phyloP scores from a whole-genome alignment of 2,329 filamentous ascomycete genomes.

The Echinosphaeria canescens region DNA sequence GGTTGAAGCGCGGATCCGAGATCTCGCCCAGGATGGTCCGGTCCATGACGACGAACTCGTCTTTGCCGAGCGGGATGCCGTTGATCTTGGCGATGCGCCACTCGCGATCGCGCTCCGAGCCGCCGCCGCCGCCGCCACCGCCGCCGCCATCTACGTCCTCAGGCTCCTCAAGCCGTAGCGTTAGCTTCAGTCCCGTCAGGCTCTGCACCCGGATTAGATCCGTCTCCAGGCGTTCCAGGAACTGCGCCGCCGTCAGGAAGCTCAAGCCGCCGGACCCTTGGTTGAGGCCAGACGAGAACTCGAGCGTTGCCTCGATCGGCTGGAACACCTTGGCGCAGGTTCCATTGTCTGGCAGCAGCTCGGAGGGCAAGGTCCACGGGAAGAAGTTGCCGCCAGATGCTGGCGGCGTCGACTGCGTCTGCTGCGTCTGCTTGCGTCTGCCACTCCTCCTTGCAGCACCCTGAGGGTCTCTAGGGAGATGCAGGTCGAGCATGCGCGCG shows the following conservation, averaged over 20 bases:
- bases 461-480: slow-evolving; percentile 29
- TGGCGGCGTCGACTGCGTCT: no score
- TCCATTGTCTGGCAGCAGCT: slow-evolving; percentile 54
- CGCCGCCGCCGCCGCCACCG: no score
- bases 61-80: slow-evolving; percentile 59
- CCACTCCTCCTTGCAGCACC: no score
- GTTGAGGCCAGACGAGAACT: slow-evolving; percentile 28
- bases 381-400: slow-evolving; percentile 62
- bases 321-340: slow-evolving; percentile 53
- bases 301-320: slow-evolving; percentile 46
- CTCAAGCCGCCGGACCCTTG: slow-evolving; percentile 20
- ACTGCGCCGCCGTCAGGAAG: slow-evolving; percentile 21
- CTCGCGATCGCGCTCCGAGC: no score
- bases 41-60: slow-evolving; percentile 69
- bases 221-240: slow-evolving; percentile 19
- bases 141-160: no score
- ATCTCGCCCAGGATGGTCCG: slow-evolving; percentile 56
- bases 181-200: slow-evolving; percentile 36
- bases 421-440: no score
- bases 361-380: slow-evolving; percentile 74
- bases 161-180: slow-evolving; percentile 45
- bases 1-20: slow-evolving; percentile 66
- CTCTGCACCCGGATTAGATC: slow-evolving; percentile 25
- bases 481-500: slow-evolving; percentile 62
- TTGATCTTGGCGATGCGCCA: slow-evolving; percentile 68